phyloP scores from a whole-genome alignment of 305 asterid species.

The Caryopteris hybrid region DNA sequence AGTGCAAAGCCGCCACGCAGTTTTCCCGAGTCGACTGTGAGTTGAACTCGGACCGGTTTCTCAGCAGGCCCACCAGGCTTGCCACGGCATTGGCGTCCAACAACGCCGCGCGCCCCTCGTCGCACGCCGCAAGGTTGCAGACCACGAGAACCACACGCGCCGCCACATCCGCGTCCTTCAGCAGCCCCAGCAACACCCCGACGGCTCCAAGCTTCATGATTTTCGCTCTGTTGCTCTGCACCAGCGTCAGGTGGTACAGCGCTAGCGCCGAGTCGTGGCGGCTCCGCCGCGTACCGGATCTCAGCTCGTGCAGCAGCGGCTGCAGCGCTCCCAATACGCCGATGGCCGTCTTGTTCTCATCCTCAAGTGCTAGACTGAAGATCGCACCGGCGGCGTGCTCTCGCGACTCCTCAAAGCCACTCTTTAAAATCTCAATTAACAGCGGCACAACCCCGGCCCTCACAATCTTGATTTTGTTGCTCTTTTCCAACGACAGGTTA shows the following conservation, averaged over 20 bases:
- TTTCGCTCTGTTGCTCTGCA: conserved; percentile 57
- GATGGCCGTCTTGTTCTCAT: conserved; percentile 69
- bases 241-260: conserved; percentile 65
- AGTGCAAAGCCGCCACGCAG: conserved; percentile 51
- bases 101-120: conserved; percentile 67
- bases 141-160: conserved; percentile 59
- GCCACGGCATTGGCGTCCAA: conserved; percentile 60
- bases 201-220: conserved; percentile 54
- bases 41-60: conserved; percentile 32
- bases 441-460: conserved; percentile 61
- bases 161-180: conserved; percentile 46
- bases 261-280: conserved; percentile 75
- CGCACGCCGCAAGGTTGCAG: conserved; percentile 66
- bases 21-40: conserved; percentile 71
- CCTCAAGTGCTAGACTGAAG: conserved; percentile 70
- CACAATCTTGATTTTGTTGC: conserved; percentile 58
- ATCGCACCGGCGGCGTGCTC: conserved; percentile 89
- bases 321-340: conserved; percentile 73
- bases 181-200: conserved; percentile 42
- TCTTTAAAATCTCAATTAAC: conserved; percentile 51
- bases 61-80: conserved; percentile 39
- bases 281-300: conserved; percentile 60
- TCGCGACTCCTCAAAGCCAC: conserved; percentile 69
- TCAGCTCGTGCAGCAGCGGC: conserved; percentile 62
- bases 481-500: conserved; percentile 64